phyloP scores from a whole-genome alignment of 306 rosid genomes.

The Pterocarpus macrocarpus region DNA sequence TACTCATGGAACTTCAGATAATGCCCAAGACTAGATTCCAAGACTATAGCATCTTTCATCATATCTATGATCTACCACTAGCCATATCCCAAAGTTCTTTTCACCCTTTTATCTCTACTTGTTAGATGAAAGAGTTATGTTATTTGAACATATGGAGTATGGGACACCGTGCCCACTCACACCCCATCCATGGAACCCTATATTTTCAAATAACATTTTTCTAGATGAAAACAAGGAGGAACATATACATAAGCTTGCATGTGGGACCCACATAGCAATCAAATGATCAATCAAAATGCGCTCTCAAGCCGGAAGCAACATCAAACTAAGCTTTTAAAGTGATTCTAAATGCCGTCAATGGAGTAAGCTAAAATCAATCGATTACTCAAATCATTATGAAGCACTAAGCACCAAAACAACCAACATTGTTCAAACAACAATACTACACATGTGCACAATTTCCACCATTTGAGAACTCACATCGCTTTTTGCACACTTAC shows the following conservation, averaged over 20 bases:
- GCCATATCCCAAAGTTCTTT: not conserved
- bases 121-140: not conserved
- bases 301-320: not conserved
- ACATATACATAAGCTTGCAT: not conserved
- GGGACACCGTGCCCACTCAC: too few relatives aligned
- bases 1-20: conserved; percentile 15
- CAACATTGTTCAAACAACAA: not conserved
- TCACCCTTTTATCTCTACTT: not conserved
- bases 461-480: too few relatives aligned
- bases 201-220: too few relatives aligned
- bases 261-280: not conserved
- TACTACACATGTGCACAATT: too few relatives aligned
- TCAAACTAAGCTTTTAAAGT: conserved; percentile 1
- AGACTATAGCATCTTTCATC: not conserved
- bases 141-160: too few relatives aligned
- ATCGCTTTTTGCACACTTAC: too few relatives aligned
- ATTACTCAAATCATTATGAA: conserved; percentile 10
- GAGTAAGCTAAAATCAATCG: conserved; percentile 21
- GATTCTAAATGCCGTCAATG: not conserved
- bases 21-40: conserved; percentile 1
- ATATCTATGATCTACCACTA: not conserved
- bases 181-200: too few relatives aligned
- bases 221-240: not conserved
- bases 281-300: not conserved
- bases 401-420: conserved; percentile 2